Conservation (phyloP, 768 basidiomycete species). For the Neoboletus brunneissimus region DNA sequence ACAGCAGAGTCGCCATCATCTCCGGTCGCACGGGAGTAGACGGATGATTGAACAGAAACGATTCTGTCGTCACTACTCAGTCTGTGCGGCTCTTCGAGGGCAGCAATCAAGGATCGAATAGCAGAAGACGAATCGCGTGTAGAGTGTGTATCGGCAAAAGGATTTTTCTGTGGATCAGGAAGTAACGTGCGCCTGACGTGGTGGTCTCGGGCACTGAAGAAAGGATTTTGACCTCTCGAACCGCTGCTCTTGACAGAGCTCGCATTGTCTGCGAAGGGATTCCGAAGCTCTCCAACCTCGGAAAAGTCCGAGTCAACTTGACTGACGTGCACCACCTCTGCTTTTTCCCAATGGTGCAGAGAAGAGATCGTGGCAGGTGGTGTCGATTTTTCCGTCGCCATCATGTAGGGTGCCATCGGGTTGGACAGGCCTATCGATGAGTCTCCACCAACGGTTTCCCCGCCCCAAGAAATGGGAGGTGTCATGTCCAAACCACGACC, state of each 20-base stretch:
- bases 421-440: slow-evolving; percentile 46
- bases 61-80: slow-evolving; percentile 45
- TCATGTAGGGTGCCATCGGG: slow-evolving; percentile 47
- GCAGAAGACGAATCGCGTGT: slow-evolving; percentile 32
- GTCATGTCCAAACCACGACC: slow-evolving; percentile 39
- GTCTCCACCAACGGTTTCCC: slow-evolving; percentile 42
- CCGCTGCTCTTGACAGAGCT: slow-evolving; percentile 16
- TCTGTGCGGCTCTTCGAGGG: slow-evolving; percentile 53
- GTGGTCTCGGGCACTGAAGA: slow-evolving; percentile 42
- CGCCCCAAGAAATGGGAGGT: slow-evolving; percentile 50
- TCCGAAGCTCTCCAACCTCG: slow-evolving; percentile 12
- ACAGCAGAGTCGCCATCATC: slow-evolving; percentile 28
- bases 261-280: slow-evolving; percentile 28
- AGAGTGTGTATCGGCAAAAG: slow-evolving; percentile 41
- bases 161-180: slow-evolving; percentile 28
- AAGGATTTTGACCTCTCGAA: slow-evolving; percentile 34
- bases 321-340: slow-evolving; percentile 53
- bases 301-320: slow-evolving; percentile 17
- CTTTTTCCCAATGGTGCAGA: slow-evolving; percentile 66
- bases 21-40: slow-evolving; percentile 27
- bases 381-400: slow-evolving; percentile 57
- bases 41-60: slow-evolving; percentile 57
- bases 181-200: slow-evolving; percentile 18
- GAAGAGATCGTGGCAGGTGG: slow-evolving; percentile 52
- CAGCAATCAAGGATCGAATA: slow-evolving; percentile 65